These are phyloP conservation scores for Candida pseudoviswanathii DNA, from an alignment of 1,139 yeast genomes.

Conservation along the genomic window DNA sequence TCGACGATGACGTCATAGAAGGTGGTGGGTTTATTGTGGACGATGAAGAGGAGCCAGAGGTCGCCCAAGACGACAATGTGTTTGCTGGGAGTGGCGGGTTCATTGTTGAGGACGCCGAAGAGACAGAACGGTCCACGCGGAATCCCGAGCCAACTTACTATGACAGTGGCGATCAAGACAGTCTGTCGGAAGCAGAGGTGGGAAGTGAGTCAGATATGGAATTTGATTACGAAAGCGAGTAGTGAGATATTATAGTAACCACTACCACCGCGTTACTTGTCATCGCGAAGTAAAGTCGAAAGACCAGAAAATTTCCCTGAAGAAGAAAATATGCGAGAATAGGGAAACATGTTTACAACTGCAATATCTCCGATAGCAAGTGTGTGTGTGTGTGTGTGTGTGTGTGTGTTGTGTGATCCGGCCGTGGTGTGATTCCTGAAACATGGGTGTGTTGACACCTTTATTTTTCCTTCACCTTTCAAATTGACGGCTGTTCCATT, in stretches of 20 bases:
- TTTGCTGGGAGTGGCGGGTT: slow-evolving; percentile 15
- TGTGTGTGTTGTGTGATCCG: neutral
- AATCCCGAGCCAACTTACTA: slow-evolving; percentile 1
- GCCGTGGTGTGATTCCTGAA: neutral
- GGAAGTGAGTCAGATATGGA: slow-evolving; percentile 11
- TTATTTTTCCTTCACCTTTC: too few species aligned
- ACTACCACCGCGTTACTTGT: neutral
- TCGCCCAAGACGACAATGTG: slow-evolving; percentile 7
- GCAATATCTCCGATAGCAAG: neutral
- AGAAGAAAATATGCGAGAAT: neutral
- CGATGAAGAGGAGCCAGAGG: slow-evolving; percentile 2
- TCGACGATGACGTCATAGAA: neutral
- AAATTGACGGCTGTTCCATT: neutral
- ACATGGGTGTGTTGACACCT: neutral
- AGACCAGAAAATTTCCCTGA: neutral
- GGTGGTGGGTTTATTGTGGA: slow-evolving; percentile 16
- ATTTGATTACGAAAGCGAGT: slow-evolving; percentile 17
- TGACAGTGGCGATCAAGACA: slow-evolving; percentile 7
- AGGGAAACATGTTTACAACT: neutral
- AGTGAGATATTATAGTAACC: neutral
- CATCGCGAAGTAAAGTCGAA: neutral
- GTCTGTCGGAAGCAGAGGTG: slow-evolving; percentile 2
- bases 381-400: too few species aligned
- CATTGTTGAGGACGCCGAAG: slow-evolving; percentile 11
- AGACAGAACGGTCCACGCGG: neutral